These are phyloP conservation scores for Kingdonia uniflora DNA, from an alignment of 164 flowering plant species.

Conservation along the genomic window DNA sequence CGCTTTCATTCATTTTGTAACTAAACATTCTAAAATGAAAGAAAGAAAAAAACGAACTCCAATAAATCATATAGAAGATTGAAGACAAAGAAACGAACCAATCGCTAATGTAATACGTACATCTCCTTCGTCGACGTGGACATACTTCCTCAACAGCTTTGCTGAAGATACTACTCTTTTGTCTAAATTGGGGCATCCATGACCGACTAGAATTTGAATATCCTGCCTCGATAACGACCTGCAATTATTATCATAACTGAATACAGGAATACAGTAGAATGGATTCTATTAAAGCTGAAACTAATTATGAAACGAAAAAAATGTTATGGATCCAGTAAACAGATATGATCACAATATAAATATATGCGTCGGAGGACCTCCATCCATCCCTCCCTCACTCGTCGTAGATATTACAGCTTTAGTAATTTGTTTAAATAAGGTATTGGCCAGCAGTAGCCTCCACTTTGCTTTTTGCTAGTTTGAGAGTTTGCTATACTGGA, in stretches of 20 bases:
- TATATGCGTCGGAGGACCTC: too few species aligned
- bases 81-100: neutral
- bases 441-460: too few species aligned
- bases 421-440: too few species aligned
- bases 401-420: too few species aligned
- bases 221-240: constrained; percentile 94
- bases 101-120: constrained; percentile 34
- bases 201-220: constrained; percentile 83
- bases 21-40: neutral
- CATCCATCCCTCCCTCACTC: too few species aligned
- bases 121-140: constrained; percentile 96
- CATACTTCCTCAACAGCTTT: constrained; percentile 80
- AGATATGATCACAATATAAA: too few species aligned
- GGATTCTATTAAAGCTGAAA: neutral
- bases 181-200: constrained; percentile 81
- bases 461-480: too few species aligned
- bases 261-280: neutral
- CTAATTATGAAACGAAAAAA: too few species aligned
- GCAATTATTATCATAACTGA: constrained; percentile 19
- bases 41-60: neutral
- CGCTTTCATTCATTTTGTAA: neutral
- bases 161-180: constrained; percentile 73
- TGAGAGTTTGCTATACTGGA: too few species aligned
- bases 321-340: too few species aligned
- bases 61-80: neutral